phyloP scores from a whole-genome alignment of 2,329 filamentous ascomycete species.

The Elsinoe batatas region DNA sequence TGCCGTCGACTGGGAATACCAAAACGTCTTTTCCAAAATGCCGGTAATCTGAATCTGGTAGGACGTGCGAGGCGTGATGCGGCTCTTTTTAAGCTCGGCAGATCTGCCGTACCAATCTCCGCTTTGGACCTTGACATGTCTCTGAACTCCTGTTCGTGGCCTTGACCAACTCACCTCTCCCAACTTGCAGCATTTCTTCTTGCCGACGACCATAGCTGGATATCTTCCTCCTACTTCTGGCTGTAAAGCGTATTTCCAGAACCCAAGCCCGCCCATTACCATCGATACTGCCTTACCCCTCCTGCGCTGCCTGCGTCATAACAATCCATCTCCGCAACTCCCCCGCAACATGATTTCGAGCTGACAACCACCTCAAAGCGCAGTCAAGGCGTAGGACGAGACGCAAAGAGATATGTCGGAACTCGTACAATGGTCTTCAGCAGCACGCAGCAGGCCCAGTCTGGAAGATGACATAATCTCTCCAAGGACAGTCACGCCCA shows the following conservation, averaged over 20 bases:
- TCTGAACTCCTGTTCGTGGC: constrained; percentile 8
- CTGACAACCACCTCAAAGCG: neutral
- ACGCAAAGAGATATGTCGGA: constrained; percentile 3
- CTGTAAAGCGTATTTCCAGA: no score
- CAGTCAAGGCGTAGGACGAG: neutral
- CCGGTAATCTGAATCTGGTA: no score
- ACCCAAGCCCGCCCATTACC: no score
- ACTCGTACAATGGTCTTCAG: constrained; percentile 6
- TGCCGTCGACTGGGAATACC: no score
- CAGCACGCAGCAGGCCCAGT: neutral
- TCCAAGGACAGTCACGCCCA: constrained; percentile 10
- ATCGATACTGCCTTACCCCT: no score
- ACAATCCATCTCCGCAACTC: constrained; percentile 1
- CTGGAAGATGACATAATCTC: constrained; percentile 5
- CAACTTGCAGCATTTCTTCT: neutral
- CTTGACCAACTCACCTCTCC: neutral
- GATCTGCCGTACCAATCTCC: constrained; percentile 13
- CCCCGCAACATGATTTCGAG: constrained; percentile 5
- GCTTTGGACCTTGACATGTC: neutral
- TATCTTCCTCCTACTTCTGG: neutral
- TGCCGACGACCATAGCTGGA: neutral
- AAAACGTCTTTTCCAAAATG: no score
- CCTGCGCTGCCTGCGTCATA: neutral
- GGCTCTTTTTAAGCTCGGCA: constrained; percentile 2
- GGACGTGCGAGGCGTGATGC: neutral